Evolutionary conservation across 495 filamentous ascomycete genomes (phyloP), one percentile per base, ranked within the genome.

Genomic region (Cryomyces minteri): DNA sequence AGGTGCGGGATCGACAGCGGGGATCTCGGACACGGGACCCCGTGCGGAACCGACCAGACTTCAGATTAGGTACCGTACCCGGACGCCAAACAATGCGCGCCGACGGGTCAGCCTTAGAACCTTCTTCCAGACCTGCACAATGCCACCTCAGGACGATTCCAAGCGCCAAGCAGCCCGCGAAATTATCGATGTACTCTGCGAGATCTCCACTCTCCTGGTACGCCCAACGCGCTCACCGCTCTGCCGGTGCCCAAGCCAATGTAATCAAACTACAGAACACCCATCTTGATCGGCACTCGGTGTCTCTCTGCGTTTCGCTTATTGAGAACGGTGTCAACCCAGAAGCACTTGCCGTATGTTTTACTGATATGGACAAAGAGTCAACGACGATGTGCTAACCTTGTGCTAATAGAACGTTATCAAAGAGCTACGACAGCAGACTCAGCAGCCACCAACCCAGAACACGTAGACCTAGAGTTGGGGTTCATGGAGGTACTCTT

Each of bases 301-400:
- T 98, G 9, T 94, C 88, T 6, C 78, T 92, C 45, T 98, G 90
- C 57, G 88, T 96, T 45, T 93, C 85, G 39, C 72, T 98, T 55
- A 85, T 98, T 49, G 90, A 98, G 63, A 95, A 95, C 61, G 92
- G 92, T 5, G 84, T 95, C 7, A 93, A 92, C 62, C 90, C 90
- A 5, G 90, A 96, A 58, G 92, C 88, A 6, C 66, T 98, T 10
- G 88, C 88, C 32, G 90, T 95, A 71, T 47, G 80, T 68, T 4
- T 30, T 39, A 4, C 38, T 5, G 28, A 6, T 43, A 4, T n/a
- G 12, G 25, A 31, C 12, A 31, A n/a, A 38, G 4, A 6, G 30
- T 39, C 9, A 5, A 25, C 25, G 40, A 37, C 28, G 5, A 28
- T 1, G 39, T 18, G 29, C 10, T 6, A 33, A 41, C 4, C 3